phyloP scores from a whole-genome alignment of 306 rosid species.

The Sphenostylis stenocarpa region DNA sequence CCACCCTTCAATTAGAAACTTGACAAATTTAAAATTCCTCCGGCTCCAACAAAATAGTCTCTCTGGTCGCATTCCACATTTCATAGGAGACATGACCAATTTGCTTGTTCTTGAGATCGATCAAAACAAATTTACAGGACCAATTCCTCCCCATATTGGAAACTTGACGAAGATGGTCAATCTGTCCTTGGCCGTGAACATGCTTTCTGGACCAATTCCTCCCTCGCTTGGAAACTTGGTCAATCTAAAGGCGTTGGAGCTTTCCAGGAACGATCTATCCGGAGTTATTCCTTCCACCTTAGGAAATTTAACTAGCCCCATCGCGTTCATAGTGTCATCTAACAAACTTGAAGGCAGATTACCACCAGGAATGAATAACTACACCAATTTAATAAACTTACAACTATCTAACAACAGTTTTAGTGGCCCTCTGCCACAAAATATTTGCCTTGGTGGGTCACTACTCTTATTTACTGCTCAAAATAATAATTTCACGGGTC shows the following conservation, averaged over 20 bases:
- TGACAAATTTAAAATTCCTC: background rate
- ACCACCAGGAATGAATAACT: background rate
- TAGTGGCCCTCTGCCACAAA: conserved; percentile 1
- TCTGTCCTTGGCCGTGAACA: background rate
- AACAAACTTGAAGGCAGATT: background rate
- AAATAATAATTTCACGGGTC: background rate
- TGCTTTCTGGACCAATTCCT: conserved; percentile 3
- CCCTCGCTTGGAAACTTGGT: conserved; percentile 1
- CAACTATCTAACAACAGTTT: background rate
- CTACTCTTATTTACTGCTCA: background rate
- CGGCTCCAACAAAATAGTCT: background rate
- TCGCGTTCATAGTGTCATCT: fast-evolving
- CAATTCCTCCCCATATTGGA: conserved; percentile 11
- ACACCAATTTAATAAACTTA: background rate
- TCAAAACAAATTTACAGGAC: background rate
- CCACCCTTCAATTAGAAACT: background rate
- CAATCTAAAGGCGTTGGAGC: background rate
- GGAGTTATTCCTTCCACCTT: conserved; percentile 12
- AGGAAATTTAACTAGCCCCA: background rate
- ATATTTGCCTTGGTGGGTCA: background rate
- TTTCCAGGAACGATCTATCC: background rate
- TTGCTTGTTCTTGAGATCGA: background rate
- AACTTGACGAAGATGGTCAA: background rate
- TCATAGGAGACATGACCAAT: background rate
- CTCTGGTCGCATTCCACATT: conserved; percentile 6